Evolutionary conservation across 1,284 basidiomycete genomes (phyloP), one percentile per base, ranked within the genome.

Genomic region (Moesziomyces parantarcticus): DNA sequence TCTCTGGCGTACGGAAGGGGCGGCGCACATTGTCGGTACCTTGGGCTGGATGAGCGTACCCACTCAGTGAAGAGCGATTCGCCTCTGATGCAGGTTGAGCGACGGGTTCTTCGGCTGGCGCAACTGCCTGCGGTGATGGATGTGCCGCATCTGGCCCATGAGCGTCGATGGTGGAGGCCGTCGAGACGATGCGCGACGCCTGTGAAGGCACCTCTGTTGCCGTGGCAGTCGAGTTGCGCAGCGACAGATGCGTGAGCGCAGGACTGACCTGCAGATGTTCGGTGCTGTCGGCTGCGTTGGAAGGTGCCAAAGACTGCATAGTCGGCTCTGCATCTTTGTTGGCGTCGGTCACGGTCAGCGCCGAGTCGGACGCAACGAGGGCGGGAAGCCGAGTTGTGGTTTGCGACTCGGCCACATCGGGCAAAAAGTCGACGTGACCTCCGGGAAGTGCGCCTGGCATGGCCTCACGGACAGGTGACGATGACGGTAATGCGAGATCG

Each of bases 111-210:
- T 20, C n/a, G 8, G 21, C 44, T 3, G 14, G 4, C 9, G 16
- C 20, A 2, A 29, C 46, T 13, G 40, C 21, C 11, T 5, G 23
- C 1, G 34, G 46, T 5, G 49, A 18, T 20, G 44, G 22, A n/a
- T 53, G 44, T 7, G 46, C 25, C 18, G n/a, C 45, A 39, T 13
- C 18, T 7, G 20, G 26, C 32, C 29, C 10, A 9, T 39, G 55
- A n/a, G 39, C 54, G 16, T 57, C 58, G 46, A 67, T 50, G 29
- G 65, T 67, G 40, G 65, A 67, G 22, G 65, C 65, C 13, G 65
- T 58, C 14, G 58, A 61, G 3, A 67, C 54, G 11, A 61, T 26
- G 42, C 65, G 65, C 18, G 58, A 53, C 29, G 50, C 16, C 13
- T 43, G 53, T 5, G 41, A 21, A 4, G 42, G 58, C 36, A 50